Percentiles rank a stretch among this genome's conserved stretches.
These are phyloP conservation scores for Schwanniomyces occidentalis DNA, from an alignment of 805 yeast genomes.

Conservation along the genomic window DNA sequence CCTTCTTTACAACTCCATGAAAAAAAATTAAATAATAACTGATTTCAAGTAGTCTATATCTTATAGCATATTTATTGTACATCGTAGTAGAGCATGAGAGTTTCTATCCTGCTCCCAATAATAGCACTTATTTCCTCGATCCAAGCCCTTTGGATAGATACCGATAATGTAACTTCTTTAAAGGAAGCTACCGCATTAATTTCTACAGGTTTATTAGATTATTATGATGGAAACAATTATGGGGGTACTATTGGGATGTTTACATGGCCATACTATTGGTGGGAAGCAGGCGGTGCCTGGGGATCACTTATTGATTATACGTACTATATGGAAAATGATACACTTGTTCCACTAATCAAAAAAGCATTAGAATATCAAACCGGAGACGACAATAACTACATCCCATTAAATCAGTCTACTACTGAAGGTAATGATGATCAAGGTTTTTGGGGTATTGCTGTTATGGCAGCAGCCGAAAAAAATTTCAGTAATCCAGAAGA, in stretches of 20 bases:
- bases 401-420: slow-evolving; percentile 84
- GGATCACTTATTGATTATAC: slow-evolving; percentile 82
- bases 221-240: slow-evolving; percentile 63
- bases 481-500: slow-evolving; percentile 63
- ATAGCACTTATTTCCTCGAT: slow-evolving; percentile 7
- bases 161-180: slow-evolving; percentile 45
- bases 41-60: too few relatives aligned
- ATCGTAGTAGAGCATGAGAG: slow-evolving; percentile 7
- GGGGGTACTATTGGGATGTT: slow-evolving; percentile 91
- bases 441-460: slow-evolving; percentile 95
- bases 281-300: slow-evolving; percentile 98
- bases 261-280: slow-evolving; percentile 91
- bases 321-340: slow-evolving; percentile 65
- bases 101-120: slow-evolving; percentile 3
- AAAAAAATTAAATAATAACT: too few relatives aligned
- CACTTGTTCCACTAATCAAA: slow-evolving; percentile 59
- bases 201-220: slow-evolving; percentile 75
- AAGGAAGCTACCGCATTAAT: slow-evolving; percentile 58
- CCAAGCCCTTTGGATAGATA: slow-evolving; percentile 33
- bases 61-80: too few relatives aligned
- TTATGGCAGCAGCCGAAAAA: slow-evolving; percentile 88
- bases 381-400: slow-evolving; percentile 66
- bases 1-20: too few relatives aligned
- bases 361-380: slow-evolving; percentile 71
- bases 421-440: slow-evolving; percentile 99